Evolutionary conservation across 2,329 filamentous ascomycete genomes (phyloP).

Genomic region (Conoideocrella luteorostrata): DNA sequence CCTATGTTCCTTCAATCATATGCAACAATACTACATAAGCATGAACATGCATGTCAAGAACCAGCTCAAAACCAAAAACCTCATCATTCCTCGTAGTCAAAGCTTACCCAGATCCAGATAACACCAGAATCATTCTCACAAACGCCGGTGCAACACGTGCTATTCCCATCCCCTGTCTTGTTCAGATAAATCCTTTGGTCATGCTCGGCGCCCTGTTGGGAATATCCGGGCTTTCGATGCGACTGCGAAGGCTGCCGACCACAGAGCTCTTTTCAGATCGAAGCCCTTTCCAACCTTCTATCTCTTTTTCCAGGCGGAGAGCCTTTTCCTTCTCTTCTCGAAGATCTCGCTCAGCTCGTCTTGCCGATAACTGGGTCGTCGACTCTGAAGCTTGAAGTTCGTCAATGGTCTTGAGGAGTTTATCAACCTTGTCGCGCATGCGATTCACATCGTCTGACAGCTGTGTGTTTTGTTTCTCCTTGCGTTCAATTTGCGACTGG

Average conservation of each 20-base stretch:
- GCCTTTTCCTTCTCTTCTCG: slow-evolving; percentile 81
- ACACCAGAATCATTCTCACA: background rate
- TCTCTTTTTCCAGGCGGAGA: slow-evolving; percentile 75
- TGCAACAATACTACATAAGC: slow-evolving; percentile 8
- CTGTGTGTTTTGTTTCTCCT: slow-evolving; percentile 78
- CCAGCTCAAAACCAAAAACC: slow-evolving; percentile 5
- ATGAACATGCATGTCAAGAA: slow-evolving; percentile 9
- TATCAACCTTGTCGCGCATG: slow-evolving; percentile 84
- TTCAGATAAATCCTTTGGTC: slow-evolving; percentile 61
- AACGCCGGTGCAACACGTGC: slow-evolving; percentile 2
- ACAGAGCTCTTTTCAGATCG: slow-evolving; percentile 53
- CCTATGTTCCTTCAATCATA: slow-evolving; percentile 11
- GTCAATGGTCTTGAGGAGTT: slow-evolving; percentile 84
- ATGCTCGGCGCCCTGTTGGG: slow-evolving; percentile 58
- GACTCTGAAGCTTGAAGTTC: slow-evolving; percentile 88
- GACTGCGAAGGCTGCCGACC: slow-evolving; percentile 35
- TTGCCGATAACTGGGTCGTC: slow-evolving; percentile 69
- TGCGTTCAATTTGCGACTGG: slow-evolving; percentile 84
- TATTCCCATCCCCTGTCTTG: background rate
- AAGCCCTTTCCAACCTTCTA: slow-evolving; percentile 77
- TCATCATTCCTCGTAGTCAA: background rate
- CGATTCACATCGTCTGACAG: slow-evolving; percentile 78
- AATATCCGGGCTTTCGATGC: slow-evolving; percentile 41
- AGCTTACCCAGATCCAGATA: background rate
- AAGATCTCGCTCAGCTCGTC: slow-evolving; percentile 83